These are phyloP conservation scores for Malus sylvestris DNA, from an alignment of 306 rosid genomes.

Conservation along the genomic window DNA sequence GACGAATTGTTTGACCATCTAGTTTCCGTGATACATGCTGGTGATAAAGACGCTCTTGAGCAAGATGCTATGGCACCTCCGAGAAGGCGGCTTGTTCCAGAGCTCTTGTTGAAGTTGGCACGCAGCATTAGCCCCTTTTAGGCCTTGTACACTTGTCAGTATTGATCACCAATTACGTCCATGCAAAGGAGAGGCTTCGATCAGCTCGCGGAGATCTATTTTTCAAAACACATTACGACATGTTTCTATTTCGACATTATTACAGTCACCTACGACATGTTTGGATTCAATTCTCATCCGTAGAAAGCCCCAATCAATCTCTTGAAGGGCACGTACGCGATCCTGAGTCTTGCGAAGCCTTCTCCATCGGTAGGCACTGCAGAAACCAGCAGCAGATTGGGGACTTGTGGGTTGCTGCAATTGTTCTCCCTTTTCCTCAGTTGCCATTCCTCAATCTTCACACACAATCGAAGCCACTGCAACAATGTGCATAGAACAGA, in stretches of 20 bases:
- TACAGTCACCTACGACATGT: neutral
- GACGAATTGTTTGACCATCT: constrained; percentile 66
- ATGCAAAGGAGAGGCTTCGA: neutral
- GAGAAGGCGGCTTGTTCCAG: constrained; percentile 75
- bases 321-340: constrained; percentile 55
- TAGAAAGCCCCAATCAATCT: neutral
- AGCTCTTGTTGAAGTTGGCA: constrained; percentile 66
- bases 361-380: constrained; percentile 71
- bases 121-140: constrained; percentile 72
- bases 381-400: constrained; percentile 16
- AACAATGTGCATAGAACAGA: neutral
- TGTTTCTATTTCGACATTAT: neutral
- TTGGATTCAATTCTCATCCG: neutral
- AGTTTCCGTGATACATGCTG: constrained; percentile 57
- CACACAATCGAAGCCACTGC: neutral
- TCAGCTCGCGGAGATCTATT: neutral
- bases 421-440: constrained; percentile 31
- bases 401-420: constrained; percentile 21
- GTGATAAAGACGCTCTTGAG: constrained; percentile 65
- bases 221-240: neutral
- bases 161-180: neutral
- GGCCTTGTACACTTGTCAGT: neutral
- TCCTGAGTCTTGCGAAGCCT: constrained; percentile 74
- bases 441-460: constrained; percentile 16
- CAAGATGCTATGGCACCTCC: constrained; percentile 59